A percentile compares a stretch with the other conserved stretches of the same genome.
Evolutionary conservation across 129 eudicot species (phyloP).

Genomic region (Chrysanthemum seticuspe): DNA sequence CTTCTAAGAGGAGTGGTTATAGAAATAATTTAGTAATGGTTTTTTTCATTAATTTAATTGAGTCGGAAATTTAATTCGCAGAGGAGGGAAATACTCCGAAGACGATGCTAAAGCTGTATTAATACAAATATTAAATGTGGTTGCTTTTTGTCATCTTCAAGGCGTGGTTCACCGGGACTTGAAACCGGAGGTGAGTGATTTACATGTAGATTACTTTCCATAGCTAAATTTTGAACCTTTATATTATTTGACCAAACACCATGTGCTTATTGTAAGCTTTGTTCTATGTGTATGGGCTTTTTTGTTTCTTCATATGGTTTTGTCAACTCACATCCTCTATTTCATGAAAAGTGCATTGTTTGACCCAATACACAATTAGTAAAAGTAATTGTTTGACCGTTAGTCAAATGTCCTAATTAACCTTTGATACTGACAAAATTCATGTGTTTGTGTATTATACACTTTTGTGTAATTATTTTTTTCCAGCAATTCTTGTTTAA

Average conservation of each 20-base stretch:
- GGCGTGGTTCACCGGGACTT: constrained; percentile 98
- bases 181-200: constrained; percentile 74
- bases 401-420: neutral
- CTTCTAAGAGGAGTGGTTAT: neutral
- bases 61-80: constrained; percentile 18
- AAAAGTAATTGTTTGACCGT: neutral
- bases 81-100: constrained; percentile 95
- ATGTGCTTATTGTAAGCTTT: neutral
- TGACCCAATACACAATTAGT: neutral
- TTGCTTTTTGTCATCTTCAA: constrained; percentile 95
- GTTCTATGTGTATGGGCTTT: too few species aligned
- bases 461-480: neutral
- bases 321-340: neutral
- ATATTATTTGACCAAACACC: neutral
- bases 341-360: neutral
- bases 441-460: neutral
- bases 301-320: neutral
- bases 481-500: constrained; percentile 5
- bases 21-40: neutral
- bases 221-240: neutral
- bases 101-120: constrained; percentile 87
- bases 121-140: constrained; percentile 79
- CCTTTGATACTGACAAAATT: neutral
- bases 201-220: neutral
- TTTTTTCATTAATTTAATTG: constrained; percentile 3